Conservation (phyloP, 2,329 filamentous ascomycete species). For the Didymella arachidicola region DNA sequence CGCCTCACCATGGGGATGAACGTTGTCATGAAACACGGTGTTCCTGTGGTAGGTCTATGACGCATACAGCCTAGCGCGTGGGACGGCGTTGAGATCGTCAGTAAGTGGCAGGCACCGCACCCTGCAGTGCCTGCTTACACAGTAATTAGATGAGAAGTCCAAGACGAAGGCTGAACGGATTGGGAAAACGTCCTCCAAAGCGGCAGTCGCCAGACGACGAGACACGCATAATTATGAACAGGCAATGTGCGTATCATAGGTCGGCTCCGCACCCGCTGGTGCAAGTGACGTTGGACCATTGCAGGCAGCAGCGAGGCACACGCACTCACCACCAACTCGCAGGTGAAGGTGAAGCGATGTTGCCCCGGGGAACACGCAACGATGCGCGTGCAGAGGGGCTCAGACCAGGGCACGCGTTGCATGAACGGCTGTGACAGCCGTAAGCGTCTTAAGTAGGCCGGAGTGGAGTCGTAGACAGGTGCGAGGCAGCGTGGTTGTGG, state of each 20-base stretch:
- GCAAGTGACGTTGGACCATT: slow-evolving; percentile 1
- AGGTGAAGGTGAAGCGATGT: slow-evolving; percentile 11
- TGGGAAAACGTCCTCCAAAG: neutral
- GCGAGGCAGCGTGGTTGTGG: slow-evolving; percentile 15
- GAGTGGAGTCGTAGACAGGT: slow-evolving; percentile 8
- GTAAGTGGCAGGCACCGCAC: slow-evolving; percentile 10
- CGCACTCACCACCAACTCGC: neutral
- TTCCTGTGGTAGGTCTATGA: slow-evolving; percentile 7
- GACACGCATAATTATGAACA: neutral
- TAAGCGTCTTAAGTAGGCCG: slow-evolving; percentile 7
- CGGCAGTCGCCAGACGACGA: slow-evolving; percentile 10
- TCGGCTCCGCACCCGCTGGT: neutral
- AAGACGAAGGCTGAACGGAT: neutral
- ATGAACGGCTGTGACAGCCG: slow-evolving; percentile 11
- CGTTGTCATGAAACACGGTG: slow-evolving; percentile 17
- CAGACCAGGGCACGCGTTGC: slow-evolving; percentile 8
- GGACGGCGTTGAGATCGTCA: slow-evolving; percentile 16
- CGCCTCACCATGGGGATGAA: slow-evolving; percentile 1
- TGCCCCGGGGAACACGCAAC: slow-evolving; percentile 1
- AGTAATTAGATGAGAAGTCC: slow-evolving; percentile 2
- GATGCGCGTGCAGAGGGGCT: slow-evolving; percentile 11
- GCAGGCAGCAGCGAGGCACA: slow-evolving; percentile 1
- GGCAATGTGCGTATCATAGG: neutral
- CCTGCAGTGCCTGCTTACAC: neutral
- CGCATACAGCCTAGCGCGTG: slow-evolving; percentile 8